Conservation (phyloP, 176 grass and related monocot species). For the Musa schizocarpa region DNA sequence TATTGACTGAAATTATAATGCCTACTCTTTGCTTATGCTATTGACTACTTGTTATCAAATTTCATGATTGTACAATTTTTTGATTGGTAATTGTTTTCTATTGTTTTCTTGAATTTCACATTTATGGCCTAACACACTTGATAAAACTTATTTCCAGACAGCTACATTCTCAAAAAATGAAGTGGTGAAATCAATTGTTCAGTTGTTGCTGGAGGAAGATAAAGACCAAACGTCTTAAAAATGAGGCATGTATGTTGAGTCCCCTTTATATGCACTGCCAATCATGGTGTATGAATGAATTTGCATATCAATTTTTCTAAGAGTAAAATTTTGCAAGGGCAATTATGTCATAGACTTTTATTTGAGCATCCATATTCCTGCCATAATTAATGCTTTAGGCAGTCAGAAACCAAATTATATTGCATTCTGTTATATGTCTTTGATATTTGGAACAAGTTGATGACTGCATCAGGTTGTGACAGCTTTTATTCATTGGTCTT, state of each 20-base stretch:
- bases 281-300: neutral
- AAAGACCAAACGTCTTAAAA: constrained; percentile 43
- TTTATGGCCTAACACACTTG: constrained; percentile 3
- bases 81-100: neutral
- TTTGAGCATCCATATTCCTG: neutral
- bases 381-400: neutral
- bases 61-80: neutral
- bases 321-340: neutral
- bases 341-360: neutral
- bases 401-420: neutral
- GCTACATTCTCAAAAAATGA: constrained; percentile 64
- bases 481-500: too few species aligned
- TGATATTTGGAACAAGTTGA: too few species aligned
- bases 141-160: constrained; percentile 43
- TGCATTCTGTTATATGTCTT: neutral
- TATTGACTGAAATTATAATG: too few species aligned
- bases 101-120: neutral
- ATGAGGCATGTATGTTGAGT: constrained; percentile 15
- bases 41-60: neutral
- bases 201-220: constrained; percentile 93
- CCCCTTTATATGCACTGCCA: neutral
- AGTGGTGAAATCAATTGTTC: constrained; percentile 87
- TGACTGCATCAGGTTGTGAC: too few species aligned
- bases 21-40: too few species aligned
- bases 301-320: neutral